phyloP scores from a whole-genome alignment of 208 protist genomes.

The Acanthamoeba culbertsoni region DNA sequence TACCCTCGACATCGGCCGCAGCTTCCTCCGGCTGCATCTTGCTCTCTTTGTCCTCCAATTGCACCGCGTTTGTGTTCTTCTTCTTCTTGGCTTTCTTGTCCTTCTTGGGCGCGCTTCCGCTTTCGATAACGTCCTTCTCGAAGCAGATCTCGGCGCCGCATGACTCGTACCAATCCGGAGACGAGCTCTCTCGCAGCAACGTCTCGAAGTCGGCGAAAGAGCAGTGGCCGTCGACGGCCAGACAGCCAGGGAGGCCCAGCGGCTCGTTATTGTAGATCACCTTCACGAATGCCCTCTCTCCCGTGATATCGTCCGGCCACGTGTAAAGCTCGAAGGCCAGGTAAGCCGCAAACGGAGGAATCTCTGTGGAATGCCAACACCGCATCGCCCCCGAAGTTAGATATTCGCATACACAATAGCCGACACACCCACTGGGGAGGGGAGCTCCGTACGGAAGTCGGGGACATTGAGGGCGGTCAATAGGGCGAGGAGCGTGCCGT shows the following conservation, averaged over 20 bases:
- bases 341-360: not conserved
- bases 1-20: not conserved
- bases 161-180: not conserved
- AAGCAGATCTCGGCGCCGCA: not conserved
- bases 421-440: not conserved
- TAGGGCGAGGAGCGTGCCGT: conserved; percentile 42
- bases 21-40: not conserved
- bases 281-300: not conserved
- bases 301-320: not conserved
- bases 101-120: too few relatives aligned
- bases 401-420: not conserved
- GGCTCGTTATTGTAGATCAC: not conserved
- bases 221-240: not conserved
- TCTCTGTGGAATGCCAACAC: not conserved
- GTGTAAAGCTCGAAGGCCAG: not conserved
- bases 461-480: not conserved
- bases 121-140: not conserved
- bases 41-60: not conserved
- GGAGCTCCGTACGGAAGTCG: not conserved
- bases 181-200: not conserved
- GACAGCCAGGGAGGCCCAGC: not conserved
- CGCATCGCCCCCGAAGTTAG: not conserved
- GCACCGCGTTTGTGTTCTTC: not conserved
- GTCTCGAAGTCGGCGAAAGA: not conserved
- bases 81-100: not conserved